Percentiles rank a stretch among this genome's conserved stretches.
phyloP scores from a whole-genome alignment of 2,329 filamentous ascomycete species.

The Sordariomycetes sp. region DNA sequence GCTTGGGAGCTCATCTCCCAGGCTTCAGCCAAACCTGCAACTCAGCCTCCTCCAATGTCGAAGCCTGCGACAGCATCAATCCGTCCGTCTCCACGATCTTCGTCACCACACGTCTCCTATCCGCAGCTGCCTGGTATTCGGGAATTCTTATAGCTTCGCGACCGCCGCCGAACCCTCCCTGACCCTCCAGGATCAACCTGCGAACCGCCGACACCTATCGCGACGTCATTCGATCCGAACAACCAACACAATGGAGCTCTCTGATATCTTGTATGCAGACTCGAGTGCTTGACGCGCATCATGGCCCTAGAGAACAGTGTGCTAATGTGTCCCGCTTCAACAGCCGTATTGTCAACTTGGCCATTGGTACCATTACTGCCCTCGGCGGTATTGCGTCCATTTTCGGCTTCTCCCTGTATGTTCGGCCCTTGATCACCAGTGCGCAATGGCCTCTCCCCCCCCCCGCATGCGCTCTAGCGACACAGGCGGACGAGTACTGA shows the following conservation, averaged over 20 bases:
- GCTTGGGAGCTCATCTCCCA: slow-evolving; percentile 2
- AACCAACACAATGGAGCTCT: slow-evolving; percentile 67
- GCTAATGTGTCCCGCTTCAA: slow-evolving; percentile 23
- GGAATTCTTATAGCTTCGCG: no score
- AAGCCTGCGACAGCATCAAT: not conserved
- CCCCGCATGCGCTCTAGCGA: no score
- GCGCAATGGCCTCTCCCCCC: no score
- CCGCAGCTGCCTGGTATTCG: not conserved
- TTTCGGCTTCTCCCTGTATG: slow-evolving; percentile 53
- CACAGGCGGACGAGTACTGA: not conserved
- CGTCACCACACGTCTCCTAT: not conserved
- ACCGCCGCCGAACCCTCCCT: no score
- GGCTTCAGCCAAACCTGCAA: not conserved
- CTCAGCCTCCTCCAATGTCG: slow-evolving; percentile 1
- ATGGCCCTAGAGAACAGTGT: not conserved
- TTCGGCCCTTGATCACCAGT: no score
- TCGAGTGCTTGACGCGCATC: not conserved
- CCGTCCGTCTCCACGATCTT: not conserved
- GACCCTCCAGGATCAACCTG: no score
- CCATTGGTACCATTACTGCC: slow-evolving; percentile 76
- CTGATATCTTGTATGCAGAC: slow-evolving; percentile 76
- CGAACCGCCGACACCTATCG: no score
- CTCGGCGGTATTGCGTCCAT: slow-evolving; percentile 73
- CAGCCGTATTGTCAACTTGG: slow-evolving; percentile 93
- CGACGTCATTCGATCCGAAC: no score